Base-by-base conservation (phyloP, 768 basidiomycete species). In the Lactarius indigo region DNA sequence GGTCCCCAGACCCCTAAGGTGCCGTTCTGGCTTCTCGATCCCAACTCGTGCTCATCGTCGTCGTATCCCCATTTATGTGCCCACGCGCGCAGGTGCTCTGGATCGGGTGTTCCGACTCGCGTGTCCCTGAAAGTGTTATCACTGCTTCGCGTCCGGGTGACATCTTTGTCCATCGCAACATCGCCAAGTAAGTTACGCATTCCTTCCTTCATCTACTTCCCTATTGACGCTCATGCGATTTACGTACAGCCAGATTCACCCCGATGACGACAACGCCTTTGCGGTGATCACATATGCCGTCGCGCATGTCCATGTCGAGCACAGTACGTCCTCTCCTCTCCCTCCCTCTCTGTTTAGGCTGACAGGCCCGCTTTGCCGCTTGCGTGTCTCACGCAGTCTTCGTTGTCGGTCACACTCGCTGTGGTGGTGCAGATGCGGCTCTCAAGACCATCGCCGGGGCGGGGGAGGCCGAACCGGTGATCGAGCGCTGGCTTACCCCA, bases 21-120 rank as follows among this genome's bases (percentile, higher is more conserved):
- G 65, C 30, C 79, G 12, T 35, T 7, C 68, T 59, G 55, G 30
- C 59, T 71, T 37, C 57, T 57, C 67, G 65, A 57, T 31, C 63
- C 9, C 33, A 35, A 20, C 41, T 26, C 57, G 55, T 30, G 28
- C 50, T 47, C 41, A 20, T 18, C 6, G 6, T 42, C 18, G 10
- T n/a, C 42, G 20, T 17, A 44, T 20, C 42, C 42, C 42, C 18
- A n/a, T 35, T 35, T 35, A 1, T 9, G 9, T 35, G 6, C 33
- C 26, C 44, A 23, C 33, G 20, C 37, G 12, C n/a, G 35, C 59
- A 91, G 90, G 79, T 88, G 15, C 84, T 90, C 71, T 92, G 89
- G 89, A 84, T 92, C 73, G 89, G 90, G 59, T 92, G 90, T 75
- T 83, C 92, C 41, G 94, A 96, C 75, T 94, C 92, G 13, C 82